A percentile compares a stretch with the other conserved stretches of the same genome.
phyloP scores from a whole-genome alignment of 768 basidiomycete species.

The Paxillus rubicundulus region DNA sequence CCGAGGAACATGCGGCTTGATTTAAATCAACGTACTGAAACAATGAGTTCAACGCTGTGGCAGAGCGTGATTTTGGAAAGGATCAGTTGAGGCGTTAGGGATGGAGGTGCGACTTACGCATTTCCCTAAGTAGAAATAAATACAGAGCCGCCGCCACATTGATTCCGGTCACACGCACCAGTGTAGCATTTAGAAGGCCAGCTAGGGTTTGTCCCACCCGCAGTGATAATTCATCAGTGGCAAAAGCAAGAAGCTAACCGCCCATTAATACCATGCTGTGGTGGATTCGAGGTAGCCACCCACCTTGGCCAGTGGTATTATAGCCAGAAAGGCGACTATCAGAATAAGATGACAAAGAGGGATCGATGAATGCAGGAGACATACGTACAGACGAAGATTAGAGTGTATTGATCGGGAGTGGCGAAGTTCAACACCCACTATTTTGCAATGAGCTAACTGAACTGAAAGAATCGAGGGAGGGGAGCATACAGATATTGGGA shows the following conservation, averaged over 20 bases:
- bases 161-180: slow-evolving; percentile 42
- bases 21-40: slow-evolving; percentile 49
- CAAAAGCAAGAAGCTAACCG: slow-evolving; percentile 69
- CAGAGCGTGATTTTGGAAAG: not conserved
- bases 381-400: slow-evolving; percentile 71
- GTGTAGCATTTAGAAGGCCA: slow-evolving; percentile 81
- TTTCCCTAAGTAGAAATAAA: slow-evolving; percentile 22
- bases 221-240: slow-evolving; percentile 81
- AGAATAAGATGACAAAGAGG: not conserved
- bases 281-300: not conserved
- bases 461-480: not conserved
- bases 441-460: slow-evolving; percentile 1
- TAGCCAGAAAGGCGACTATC: slow-evolving; percentile 76
- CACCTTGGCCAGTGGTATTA: slow-evolving; percentile 82
- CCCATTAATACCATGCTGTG: slow-evolving; percentile 1
- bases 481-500: slow-evolving; percentile 60
- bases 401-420: slow-evolving; percentile 47
- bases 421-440: slow-evolving; percentile 77
- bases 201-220: slow-evolving; percentile 83
- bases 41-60: slow-evolving; percentile 55
- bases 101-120: slow-evolving; percentile 19
- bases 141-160: not conserved
- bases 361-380: not conserved
- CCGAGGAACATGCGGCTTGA: not conserved
- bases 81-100: not conserved